Evolutionary conservation across 495 filamentous ascomycete species (phyloP), one percentile per base, ranked within the genome.

Genomic region (Clavariopsis aquatica): DNA sequence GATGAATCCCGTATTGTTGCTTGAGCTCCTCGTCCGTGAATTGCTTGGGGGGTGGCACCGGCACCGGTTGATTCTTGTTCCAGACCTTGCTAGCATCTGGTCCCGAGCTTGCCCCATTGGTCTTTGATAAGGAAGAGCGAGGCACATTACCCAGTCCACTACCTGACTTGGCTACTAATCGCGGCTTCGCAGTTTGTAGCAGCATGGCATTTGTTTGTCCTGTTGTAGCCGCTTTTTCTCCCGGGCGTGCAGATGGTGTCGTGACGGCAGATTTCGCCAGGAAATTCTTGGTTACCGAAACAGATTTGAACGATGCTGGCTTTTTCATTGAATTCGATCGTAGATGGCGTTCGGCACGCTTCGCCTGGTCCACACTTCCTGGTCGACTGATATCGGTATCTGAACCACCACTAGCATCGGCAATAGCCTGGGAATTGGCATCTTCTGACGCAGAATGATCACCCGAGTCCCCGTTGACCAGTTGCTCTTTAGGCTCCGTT

Each of bases 11-110:
- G 74, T 89, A 93, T 73, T 92, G 92, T 69, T 95, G 89, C 72
- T 96, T 95, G 34, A 99, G 81, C 62, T 99, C 95, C 75, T 99
- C 94, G 68, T 99, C 94, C 0, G 94, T 98, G 67, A 97, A 87
- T 62, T 96, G 91, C 77, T 96, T 98, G 20, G 89, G 85, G 43
- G 92, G 85, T 8, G 90, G 85, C 26, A 89, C 87, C 57, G 89
- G 85, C 19, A 86, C 85, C 65, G 91, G 92, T 81, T 90, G 83
- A 73, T 99, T 99, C 77, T 93, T 96, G 74, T 98, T 99, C 94
- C 94, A 99, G 23, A 99, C 94, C 73, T 78, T 87, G 77, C 80
- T 86, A 73, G 78, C 87, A 76, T 96, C 86, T 38, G 86, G 86
- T 13, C 83, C 85, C 52, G 76, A 66, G 20, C 71, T 74, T 58